phyloP scores from a whole-genome alignment of 768 basidiomycete genomes.

The Rickenella mellea region DNA sequence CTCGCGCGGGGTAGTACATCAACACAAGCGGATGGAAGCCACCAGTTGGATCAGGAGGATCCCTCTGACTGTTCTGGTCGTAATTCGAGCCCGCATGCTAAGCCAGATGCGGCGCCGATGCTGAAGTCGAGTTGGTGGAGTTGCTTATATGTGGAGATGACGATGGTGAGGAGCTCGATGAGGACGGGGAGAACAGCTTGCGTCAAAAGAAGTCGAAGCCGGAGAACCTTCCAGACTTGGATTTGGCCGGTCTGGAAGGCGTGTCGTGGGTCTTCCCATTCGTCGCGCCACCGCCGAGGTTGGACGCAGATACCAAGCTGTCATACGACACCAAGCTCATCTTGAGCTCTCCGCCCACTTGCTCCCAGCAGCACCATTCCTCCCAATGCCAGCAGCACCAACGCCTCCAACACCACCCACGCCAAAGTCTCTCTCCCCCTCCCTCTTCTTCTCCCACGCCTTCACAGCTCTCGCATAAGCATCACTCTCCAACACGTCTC shows the following conservation, averaged over 20 bases:
- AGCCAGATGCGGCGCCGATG: too few relatives aligned
- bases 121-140: constrained; percentile 16
- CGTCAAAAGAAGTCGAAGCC: constrained; percentile 91
- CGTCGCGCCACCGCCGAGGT: not conserved
- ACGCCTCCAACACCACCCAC: too few relatives aligned
- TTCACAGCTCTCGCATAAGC: constrained; percentile 63
- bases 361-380: constrained; percentile 28
- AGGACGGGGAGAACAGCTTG: constrained; percentile 63
- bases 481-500: constrained; percentile 69
- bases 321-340: too few relatives aligned
- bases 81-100: too few relatives aligned
- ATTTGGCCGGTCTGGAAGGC: constrained; percentile 35
- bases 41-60: constrained; percentile 71
- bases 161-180: constrained; percentile 42
- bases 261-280: too few relatives aligned
- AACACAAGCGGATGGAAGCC: constrained; percentile 94
- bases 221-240: constrained; percentile 81
- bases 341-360: constrained; percentile 24
- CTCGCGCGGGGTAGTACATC: constrained; percentile 91
- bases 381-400: too few relatives aligned
- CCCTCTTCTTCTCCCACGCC: constrained; percentile 68
- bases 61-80: too few relatives aligned
- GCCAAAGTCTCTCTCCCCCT: too few relatives aligned
- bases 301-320: constrained; percentile 16
- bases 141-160: constrained; percentile 35